Evolutionary conservation across 192 early-diverging fungal genomes (phyloP).

Genomic region (Backusella psychrophila): DNA sequence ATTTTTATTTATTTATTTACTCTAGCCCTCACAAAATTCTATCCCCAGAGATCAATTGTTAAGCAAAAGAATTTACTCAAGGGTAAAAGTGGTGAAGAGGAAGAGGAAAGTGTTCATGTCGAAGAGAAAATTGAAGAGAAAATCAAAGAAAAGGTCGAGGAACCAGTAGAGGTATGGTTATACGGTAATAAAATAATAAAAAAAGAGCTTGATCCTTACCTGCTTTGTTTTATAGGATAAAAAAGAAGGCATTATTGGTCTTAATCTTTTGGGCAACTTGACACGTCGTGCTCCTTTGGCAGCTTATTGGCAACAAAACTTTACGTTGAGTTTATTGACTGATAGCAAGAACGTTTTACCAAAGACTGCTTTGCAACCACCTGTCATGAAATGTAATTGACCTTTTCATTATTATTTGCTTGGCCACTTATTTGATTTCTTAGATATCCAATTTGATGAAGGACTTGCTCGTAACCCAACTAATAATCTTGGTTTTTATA

Average conservation of each 20-base stretch:
- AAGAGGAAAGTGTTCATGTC: constrained; percentile 13
- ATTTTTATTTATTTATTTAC: background rate
- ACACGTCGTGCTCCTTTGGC: constrained; percentile 45
- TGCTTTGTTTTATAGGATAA: background rate
- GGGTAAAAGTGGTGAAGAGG: constrained; percentile 25
- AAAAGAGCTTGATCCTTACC: background rate
- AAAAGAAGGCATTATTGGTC: constrained; percentile 7
- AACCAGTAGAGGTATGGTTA: background rate
- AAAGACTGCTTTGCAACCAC: constrained; percentile 44
- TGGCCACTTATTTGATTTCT: background rate
- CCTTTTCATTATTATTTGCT: background rate
- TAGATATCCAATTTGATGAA: constrained; percentile 43
- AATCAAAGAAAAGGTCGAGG: constrained; percentile 3
- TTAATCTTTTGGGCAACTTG: constrained; percentile 26
- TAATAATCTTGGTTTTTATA: constrained; percentile 51
- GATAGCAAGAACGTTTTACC: constrained; percentile 45
- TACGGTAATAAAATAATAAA: background rate
- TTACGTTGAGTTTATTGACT: constrained; percentile 64
- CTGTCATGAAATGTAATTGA: constrained; percentile 48
- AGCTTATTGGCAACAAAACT: constrained; percentile 79
- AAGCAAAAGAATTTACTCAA: constrained; percentile 56
- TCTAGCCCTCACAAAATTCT: constrained; percentile 51
- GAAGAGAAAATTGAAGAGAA: constrained; percentile 29
- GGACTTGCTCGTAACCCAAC: constrained; percentile 29
- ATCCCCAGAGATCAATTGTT: constrained; percentile 40